A percentile compares a stretch with the other conserved stretches of the same genome.
These are phyloP conservation scores for Sporisorium graminicola DNA, from an alignment of 1,284 basidiomycete genomes.

Conservation along the genomic window DNA sequence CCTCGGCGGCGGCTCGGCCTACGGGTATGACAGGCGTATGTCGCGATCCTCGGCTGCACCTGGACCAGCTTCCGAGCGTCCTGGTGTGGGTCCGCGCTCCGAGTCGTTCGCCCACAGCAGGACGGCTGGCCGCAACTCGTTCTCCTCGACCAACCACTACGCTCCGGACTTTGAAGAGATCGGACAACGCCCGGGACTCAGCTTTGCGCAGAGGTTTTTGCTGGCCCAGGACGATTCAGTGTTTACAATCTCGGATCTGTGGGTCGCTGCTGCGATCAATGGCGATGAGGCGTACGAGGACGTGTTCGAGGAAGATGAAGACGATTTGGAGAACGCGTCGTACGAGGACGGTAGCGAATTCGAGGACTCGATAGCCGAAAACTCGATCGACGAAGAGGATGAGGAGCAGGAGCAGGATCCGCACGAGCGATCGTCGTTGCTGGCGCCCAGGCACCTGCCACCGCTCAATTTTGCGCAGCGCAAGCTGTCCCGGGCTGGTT, in stretches of 20 bases:
- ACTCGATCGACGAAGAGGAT: slow-evolving; percentile 48
- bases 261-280: slow-evolving; percentile 92
- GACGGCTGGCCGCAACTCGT: slow-evolving; percentile 31
- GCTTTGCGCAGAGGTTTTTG: slow-evolving; percentile 79
- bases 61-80: not conserved
- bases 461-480: slow-evolving; percentile 66
- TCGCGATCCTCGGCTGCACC: slow-evolving; percentile 29
- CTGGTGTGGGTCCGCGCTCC: not conserved
- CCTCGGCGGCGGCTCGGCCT: slow-evolving; percentile 58
- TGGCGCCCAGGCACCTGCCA: slow-evolving; percentile 55
- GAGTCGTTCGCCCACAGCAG: slow-evolving; percentile 37
- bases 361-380: slow-evolving; percentile 65
- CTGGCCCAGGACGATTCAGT: slow-evolving; percentile 87
- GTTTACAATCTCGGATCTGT: slow-evolving; percentile 87
- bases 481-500: slow-evolving; percentile 39
- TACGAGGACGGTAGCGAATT: slow-evolving; percentile 27
- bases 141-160: slow-evolving; percentile 49
- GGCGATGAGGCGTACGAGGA: slow-evolving; percentile 76
- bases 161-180: slow-evolving; percentile 65
- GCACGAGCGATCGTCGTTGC: slow-evolving; percentile 38
- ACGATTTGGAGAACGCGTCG: slow-evolving; percentile 62
- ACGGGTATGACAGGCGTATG: slow-evolving; percentile 52
- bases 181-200: slow-evolving; percentile 43
- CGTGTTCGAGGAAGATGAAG: slow-evolving; percentile 75
- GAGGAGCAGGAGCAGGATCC: slow-evolving; percentile 28